Percentiles rank a stretch among this genome's conserved stretches.
Conservation (phyloP, 192 early-diverging fungal genomes). For the Jimgerdemannia lactiflua region DNA sequence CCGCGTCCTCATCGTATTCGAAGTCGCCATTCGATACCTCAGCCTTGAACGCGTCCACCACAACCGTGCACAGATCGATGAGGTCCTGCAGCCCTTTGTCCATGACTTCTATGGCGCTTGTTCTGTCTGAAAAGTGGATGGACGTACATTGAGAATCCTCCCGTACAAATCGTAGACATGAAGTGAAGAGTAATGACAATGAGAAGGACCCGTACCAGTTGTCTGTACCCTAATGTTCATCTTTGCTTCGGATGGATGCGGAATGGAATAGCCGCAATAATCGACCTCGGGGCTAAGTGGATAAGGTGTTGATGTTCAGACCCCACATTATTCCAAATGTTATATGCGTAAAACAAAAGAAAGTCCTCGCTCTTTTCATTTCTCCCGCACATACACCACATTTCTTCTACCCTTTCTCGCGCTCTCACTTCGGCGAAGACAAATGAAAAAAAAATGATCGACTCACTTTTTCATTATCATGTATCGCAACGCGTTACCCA, state of each 20-base stretch:
- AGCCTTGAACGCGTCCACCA: conserved; percentile 59
- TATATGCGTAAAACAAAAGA: too few relatives aligned
- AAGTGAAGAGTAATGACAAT: too few relatives aligned
- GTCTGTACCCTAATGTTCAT: conserved; percentile 95
- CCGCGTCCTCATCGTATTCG: conserved; percentile 40
- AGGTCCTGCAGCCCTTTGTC: conserved; percentile 77
- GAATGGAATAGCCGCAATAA: conserved; percentile 96
- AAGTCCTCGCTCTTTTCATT: too few relatives aligned
- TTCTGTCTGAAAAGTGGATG: conserved; percentile 44
- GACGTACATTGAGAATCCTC: not conserved
- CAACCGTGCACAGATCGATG: conserved; percentile 63
- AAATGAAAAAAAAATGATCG: not conserved
- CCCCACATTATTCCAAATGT: too few relatives aligned
- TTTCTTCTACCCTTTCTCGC: not conserved
- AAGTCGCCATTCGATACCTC: conserved; percentile 59
- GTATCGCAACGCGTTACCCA: conserved; percentile 93
- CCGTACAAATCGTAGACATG: too few relatives aligned
- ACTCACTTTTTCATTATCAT: conserved; percentile 92
- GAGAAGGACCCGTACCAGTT: conserved; percentile 51
- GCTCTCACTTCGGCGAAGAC: not conserved
- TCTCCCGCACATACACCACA: too few relatives aligned
- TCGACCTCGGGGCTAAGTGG: conserved; percentile 70
- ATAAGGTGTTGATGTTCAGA: not conserved
- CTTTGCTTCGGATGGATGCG: conserved; percentile 94
- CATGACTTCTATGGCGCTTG: conserved; percentile 82